These are phyloP conservation scores for Viola odorata DNA, from an alignment of 345 rosid genomes.

Conservation along the genomic window DNA sequence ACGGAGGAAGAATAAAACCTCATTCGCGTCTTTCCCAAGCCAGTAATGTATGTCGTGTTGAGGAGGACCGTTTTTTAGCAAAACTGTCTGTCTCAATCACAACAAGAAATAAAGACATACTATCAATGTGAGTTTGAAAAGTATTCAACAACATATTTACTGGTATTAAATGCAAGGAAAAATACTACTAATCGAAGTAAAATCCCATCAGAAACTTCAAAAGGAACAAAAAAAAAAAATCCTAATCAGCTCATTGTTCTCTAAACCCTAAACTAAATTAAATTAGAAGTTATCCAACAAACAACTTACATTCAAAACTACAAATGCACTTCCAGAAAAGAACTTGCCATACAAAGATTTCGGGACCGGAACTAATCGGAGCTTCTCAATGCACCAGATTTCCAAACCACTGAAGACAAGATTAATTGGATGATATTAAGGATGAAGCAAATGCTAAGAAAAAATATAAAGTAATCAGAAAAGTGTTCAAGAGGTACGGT, in stretches of 20 bases:
- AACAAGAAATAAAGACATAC: background rate
- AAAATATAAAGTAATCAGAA: background rate
- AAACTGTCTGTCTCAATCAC: conserved; percentile 43
- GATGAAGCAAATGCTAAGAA: conserved; percentile 2
- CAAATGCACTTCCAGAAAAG: conserved; percentile 59
- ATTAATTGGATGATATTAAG: background rate
- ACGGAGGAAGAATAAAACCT: conserved; percentile 28
- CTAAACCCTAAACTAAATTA: too few relatives aligned
- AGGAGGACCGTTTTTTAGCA: conserved; percentile 44
- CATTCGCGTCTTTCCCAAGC: conserved; percentile 62
- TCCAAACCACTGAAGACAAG: conserved; percentile 52
- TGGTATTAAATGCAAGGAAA: too few relatives aligned
- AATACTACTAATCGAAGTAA: too few relatives aligned
- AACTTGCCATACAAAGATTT: conserved; percentile 65
- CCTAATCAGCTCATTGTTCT: too few relatives aligned
- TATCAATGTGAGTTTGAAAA: background rate
- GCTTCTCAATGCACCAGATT: conserved; percentile 68
- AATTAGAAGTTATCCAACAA: too few relatives aligned
- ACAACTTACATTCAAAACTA: conserved; percentile 54
- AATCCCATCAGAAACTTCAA: too few relatives aligned
- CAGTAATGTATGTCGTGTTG: conserved; percentile 76
- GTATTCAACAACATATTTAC: too few relatives aligned
- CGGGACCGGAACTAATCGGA: conserved; percentile 44
- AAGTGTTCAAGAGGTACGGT: conserved; percentile 33
- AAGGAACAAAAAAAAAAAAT: too few relatives aligned